Evolutionary conservation across 768 basidiomycete genomes (phyloP).

Genomic region (Phanerochaete sordida): DNA sequence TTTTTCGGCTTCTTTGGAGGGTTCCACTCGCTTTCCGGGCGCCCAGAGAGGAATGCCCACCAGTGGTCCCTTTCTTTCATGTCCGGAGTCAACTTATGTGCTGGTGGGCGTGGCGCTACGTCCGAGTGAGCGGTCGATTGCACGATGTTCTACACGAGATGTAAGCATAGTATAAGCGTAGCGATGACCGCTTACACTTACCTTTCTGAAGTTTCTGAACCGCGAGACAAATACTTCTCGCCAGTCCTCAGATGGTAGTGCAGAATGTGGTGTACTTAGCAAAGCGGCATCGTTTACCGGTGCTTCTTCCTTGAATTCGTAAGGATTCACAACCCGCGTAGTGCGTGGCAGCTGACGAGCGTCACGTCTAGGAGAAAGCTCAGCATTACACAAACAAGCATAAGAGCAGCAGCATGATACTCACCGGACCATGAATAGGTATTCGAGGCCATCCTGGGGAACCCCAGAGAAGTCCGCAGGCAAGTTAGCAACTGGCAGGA

Average conservation of each 20-base stretch:
- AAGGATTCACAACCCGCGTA: constrained; percentile 68
- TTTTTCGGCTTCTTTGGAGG: constrained; percentile 38
- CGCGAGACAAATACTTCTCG: constrained; percentile 49
- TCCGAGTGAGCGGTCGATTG: constrained; percentile 57
- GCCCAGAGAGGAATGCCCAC: constrained; percentile 76
- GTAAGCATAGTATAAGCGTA: neutral
- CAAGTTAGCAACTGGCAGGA: constrained; percentile 76
- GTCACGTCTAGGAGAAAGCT: constrained; percentile 51
- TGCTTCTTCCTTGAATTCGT: constrained; percentile 37
- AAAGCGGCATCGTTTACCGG: constrained; percentile 10
- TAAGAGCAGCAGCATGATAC: constrained; percentile 13
- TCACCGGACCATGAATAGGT: constrained; percentile 79
- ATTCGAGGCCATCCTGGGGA: constrained; percentile 73
- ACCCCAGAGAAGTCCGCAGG: constrained; percentile 63
- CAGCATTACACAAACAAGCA: constrained; percentile 1
- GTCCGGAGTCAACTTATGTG: constrained; percentile 52
- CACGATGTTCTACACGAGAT: constrained; percentile 49
- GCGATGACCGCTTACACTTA: constrained; percentile 22
- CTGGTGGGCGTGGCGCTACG: constrained; percentile 20
- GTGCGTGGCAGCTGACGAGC: constrained; percentile 61
- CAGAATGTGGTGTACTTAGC: constrained; percentile 19
- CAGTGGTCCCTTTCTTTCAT: constrained; percentile 70
- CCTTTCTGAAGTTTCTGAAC: constrained; percentile 67
- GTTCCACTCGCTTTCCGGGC: constrained; percentile 67
- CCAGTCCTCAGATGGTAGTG: constrained; percentile 70